phyloP scores from a whole-genome alignment of 2,329 filamentous ascomycete species.

The Aspergillus aculeatus region DNA sequence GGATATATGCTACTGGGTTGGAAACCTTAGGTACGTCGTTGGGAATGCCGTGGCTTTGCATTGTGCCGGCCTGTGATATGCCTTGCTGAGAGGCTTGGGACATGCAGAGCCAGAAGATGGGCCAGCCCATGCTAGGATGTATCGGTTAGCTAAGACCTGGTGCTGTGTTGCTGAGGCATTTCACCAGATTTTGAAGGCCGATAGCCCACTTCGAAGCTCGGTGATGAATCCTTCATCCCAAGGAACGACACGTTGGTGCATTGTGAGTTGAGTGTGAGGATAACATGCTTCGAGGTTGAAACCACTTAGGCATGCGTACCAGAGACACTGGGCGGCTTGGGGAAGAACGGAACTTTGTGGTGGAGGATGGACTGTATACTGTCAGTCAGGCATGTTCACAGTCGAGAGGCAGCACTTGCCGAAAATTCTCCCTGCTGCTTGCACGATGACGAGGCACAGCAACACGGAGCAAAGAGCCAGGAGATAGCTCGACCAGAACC shows the following conservation, averaged over 20 bases:
- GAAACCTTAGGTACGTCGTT: constrained; percentile 64
- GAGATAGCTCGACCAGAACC: constrained; percentile 19
- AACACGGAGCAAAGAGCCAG: constrained; percentile 17
- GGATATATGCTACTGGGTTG: constrained; percentile 59
- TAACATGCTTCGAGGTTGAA: background rate
- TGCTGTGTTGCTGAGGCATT: background rate
- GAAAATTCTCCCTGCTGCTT: constrained; percentile 6
- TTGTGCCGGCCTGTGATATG: constrained; percentile 54
- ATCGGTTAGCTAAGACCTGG: background rate
- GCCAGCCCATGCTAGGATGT: background rate
- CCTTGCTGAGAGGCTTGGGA: constrained; percentile 24
- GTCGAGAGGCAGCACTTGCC: background rate
- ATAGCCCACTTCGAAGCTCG: background rate
- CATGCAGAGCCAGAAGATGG: constrained; percentile 16
- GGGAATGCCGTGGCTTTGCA: constrained; percentile 52
- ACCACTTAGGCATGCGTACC: background rate
- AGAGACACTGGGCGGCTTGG: background rate
- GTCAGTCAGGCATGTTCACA: background rate
- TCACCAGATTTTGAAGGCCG: background rate
- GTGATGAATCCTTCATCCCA: constrained; percentile 1
- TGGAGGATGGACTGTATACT: background rate
- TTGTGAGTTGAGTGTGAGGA: background rate
- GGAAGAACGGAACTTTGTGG: background rate
- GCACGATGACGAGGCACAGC: constrained; percentile 12
- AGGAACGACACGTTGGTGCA: background rate